Base-by-base conservation (phyloP, 2,329 filamentous ascomycete species). In the Aspergillus novofumigatus region DNA sequence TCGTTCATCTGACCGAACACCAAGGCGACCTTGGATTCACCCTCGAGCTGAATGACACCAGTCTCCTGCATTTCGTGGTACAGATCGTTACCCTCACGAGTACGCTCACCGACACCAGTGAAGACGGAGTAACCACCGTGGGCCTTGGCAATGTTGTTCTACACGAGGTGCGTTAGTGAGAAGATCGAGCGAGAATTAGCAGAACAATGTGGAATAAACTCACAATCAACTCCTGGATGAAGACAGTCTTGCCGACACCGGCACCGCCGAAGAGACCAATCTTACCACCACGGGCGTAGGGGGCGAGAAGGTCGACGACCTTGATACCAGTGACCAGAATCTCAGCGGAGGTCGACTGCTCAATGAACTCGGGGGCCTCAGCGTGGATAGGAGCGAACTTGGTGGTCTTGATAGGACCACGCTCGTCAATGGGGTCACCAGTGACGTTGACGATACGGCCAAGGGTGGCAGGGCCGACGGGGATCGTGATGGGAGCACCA, bases 31-130 rank as follows among this genome's bases (percentile, higher is more conserved):
- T 99, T 99, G 80, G 94, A 97, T 75, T 97, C 93, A 81, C 94
- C 94, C 67, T 99, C 94, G 68, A 99, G 91, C 81, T 99, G 88
- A 81, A 99, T 99, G 86, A 99, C 94, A 76, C 90, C 91, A 70
- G 94, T 99, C 84, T 99, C 93, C 86, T 97, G 94, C 94, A 99
- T 99, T 87, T 99, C 94, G 84, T 99, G 93, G 89, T 99, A 99
- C 86, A 99, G 81, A 88, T 99, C 94, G 88, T 99, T 99, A 87
- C 94, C 94, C 88, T 99, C 94, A 91, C 94, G 94, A 78, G 94
- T 99, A 86, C 94, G 93, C 89, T 99, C 94, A 80, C 94, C 94
- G 82, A 99, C 94, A 93, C 94, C 94, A 77, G 92, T 96, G 89
- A 99, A 99, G 78, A 99, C 94, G 69, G 94, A 99, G 90, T 96